phyloP scores from a whole-genome alignment of 2,329 filamentous ascomycete genomes.

The Exophiala oligosperma region DNA sequence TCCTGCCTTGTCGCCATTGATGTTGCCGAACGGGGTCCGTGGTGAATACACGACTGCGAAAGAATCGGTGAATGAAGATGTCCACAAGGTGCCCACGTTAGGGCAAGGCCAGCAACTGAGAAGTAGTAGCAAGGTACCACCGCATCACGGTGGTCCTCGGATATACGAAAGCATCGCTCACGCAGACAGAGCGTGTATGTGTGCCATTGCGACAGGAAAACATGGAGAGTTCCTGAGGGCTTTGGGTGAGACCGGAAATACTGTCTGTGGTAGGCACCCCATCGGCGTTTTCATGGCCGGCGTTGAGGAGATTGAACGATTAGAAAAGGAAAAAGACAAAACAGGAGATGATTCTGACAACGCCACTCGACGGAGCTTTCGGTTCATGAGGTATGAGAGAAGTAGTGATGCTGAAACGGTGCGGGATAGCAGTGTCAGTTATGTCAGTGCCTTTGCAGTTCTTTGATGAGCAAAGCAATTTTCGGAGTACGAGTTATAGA shows the following conservation, averaged over 20 bases:
- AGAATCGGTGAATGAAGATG: slow-evolving; percentile 29
- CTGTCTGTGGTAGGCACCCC: slow-evolving; percentile 90
- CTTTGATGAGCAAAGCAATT: slow-evolving; percentile 46
- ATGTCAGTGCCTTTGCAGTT: slow-evolving; percentile 87
- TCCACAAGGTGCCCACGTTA: slow-evolving; percentile 28
- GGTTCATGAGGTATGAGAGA: slow-evolving; percentile 82
- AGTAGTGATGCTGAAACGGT: slow-evolving; percentile 71
- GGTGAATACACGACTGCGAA: slow-evolving; percentile 26
- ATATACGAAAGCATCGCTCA: slow-evolving; percentile 84
- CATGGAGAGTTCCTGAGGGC: slow-evolving; percentile 70
- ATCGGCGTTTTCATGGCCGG: slow-evolving; percentile 92
- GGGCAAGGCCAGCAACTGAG: slow-evolving; percentile 23
- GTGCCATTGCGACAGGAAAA: slow-evolving; percentile 74
- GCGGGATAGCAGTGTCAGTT: slow-evolving; percentile 85
- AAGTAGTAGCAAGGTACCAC: slow-evolving; percentile 16
- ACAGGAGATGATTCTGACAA: slow-evolving; percentile 3
- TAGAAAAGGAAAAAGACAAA: slow-evolving; percentile 35
- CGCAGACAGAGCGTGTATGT: slow-evolving; percentile 80
- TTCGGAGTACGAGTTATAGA: background rate
- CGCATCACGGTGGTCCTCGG: slow-evolving; percentile 35
- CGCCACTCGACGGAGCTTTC: slow-evolving; percentile 56
- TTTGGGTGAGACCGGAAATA: slow-evolving; percentile 75
- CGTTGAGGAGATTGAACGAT: slow-evolving; percentile 62
- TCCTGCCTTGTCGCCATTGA: slow-evolving; percentile 45
- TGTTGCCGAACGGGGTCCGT: slow-evolving; percentile 33